Evolutionary conservation across 805 yeast genomes (phyloP), one percentile per base, ranked within the genome.

Genomic region (Lachancea sp.): DNA sequence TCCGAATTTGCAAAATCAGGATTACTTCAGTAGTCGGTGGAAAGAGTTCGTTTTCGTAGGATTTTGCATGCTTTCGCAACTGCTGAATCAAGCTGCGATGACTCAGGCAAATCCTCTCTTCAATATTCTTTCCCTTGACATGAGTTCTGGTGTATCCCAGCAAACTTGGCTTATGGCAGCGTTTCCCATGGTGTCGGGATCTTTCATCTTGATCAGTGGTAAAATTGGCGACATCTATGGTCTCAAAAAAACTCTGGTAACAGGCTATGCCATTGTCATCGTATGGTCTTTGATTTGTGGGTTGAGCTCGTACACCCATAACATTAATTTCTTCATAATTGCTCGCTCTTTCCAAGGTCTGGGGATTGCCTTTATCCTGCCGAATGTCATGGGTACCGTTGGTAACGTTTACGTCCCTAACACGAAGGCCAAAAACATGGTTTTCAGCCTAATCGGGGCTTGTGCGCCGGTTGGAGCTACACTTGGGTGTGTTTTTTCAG

Each of bases 151-250:
- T 7, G 42, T 45, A 2, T 56, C 61, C 5, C 64, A 66, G 34
- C 67, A 70, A 41, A 49, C 71, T 13, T 80, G 94, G 92, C 75
- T 77, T 54, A 70, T 78, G 68, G 87, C 88, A 1, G 73, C 85
- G 0, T 81, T 75, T 54, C 78, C 86, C 0, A 60, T 83, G 40
- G 76, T 86, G 0, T 74, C 78, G 15, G 90, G 90, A 9, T 80
- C 90, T 0, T 77, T 83, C 46, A 82, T 83, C 37, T 58, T 83
- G 26, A 65, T 78, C 4, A 72, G 82, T 26, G 92, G 92, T 7
- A 69, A 79, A 36, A 53, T 81, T 34, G 92, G 94, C 24, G 94
- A 83, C 52, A 64, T 82, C 9, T 76, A 74, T 49, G 92, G 92
- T 0, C 65, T 80, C 39, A 78, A 76, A 43, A 62, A 56, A 29